Evolutionary conservation across 1,284 basidiomycete genomes (phyloP).

Genomic region (Trametes polyzona): DNA sequence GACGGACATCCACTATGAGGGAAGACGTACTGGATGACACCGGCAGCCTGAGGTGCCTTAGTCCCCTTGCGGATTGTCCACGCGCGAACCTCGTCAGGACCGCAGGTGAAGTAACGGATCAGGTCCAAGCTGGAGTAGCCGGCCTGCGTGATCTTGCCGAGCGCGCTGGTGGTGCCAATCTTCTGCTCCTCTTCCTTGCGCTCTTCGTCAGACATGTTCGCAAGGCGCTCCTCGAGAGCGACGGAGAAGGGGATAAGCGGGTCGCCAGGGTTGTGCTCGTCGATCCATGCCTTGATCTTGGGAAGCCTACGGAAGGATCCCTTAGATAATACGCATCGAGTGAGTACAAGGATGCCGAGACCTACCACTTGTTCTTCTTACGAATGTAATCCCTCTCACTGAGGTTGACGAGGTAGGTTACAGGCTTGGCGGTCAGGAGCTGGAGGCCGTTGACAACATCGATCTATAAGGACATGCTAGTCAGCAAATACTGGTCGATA

Average conservation of each 20-base stretch:
- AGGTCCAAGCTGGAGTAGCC: slow-evolving; percentile 88
- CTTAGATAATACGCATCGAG: not conserved
- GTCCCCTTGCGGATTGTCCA: slow-evolving; percentile 97
- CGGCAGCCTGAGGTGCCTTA: slow-evolving; percentile 96
- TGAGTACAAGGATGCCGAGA: slow-evolving; percentile 1
- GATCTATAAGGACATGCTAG: slow-evolving; percentile 58
- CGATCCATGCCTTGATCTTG: slow-evolving; percentile 99
- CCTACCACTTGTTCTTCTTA: slow-evolving; percentile 98
- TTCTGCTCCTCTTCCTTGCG: slow-evolving; percentile 79
- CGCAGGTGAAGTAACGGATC: slow-evolving; percentile 97
- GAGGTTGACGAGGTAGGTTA: slow-evolving; percentile 98
- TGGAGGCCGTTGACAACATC: slow-evolving; percentile 94
- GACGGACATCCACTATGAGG: slow-evolving; percentile 11
- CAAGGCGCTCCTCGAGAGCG: slow-evolving; percentile 91
- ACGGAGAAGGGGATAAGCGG: slow-evolving; percentile 97
- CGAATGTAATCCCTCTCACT: slow-evolving; percentile 95
- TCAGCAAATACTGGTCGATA: not conserved
- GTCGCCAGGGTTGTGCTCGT: slow-evolving; percentile 96
- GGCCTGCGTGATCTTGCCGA: slow-evolving; percentile 92
- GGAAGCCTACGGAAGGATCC: slow-evolving; percentile 63
- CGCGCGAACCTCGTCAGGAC: slow-evolving; percentile 95
- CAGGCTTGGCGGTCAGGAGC: slow-evolving; percentile 95
- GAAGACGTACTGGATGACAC: slow-evolving; percentile 90
- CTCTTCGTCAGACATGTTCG: slow-evolving; percentile 71
- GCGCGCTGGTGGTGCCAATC: slow-evolving; percentile 69